Evolutionary conservation across 1,139 yeast genomes (phyloP), one percentile per base, ranked within the genome.

Genomic region (Nakaseomyces nivariensis): DNA sequence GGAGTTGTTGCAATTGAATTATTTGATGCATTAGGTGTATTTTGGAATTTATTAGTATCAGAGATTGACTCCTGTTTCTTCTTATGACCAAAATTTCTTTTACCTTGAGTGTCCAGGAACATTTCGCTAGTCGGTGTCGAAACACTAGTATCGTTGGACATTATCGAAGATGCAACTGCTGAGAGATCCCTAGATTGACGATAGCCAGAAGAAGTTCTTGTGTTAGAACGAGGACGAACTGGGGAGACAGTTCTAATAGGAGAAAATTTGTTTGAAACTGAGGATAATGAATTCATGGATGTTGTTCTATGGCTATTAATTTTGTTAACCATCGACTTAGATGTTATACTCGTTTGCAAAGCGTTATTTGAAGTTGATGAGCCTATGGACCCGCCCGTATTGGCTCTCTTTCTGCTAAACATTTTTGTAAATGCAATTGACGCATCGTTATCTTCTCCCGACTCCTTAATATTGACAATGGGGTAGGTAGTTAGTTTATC

Each of bases 351-450:
- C 11, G 44, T 27, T 11, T 26, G 45, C 26, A 36, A 17, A 36
- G 42, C 25, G 27, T 51, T 37, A 33, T 38, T 31, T 41, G 48
- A 43, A 25, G 50, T 26, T 42, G 46, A 22, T 46, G 54, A 37
- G 40, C 48, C 31, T 53, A 55, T 59, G 54, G 67, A 62, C 56
- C 62, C 63, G 54, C 58, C 58, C 44, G 65, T 62, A 48, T 61
- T 62, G 36, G 66, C 57, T 52, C 65, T 57, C 48, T 62, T 64
- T 50, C 63, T 60, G 22, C 60, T 56, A 50, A 65, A 62, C 57
- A 65, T 57, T 49, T 63, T 65, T 47, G 63, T 64, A 41, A 66
- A 66, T 47, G 68, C 69, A 33, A 64, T 57, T 6, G 67, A 62
- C 3, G 69, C 69, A 55, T 66, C 69, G 51, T 64, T 65, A 41